These are phyloP conservation scores for Crucibulum laeve DNA, from an alignment of 768 basidiomycete species.

Conservation along the genomic window DNA sequence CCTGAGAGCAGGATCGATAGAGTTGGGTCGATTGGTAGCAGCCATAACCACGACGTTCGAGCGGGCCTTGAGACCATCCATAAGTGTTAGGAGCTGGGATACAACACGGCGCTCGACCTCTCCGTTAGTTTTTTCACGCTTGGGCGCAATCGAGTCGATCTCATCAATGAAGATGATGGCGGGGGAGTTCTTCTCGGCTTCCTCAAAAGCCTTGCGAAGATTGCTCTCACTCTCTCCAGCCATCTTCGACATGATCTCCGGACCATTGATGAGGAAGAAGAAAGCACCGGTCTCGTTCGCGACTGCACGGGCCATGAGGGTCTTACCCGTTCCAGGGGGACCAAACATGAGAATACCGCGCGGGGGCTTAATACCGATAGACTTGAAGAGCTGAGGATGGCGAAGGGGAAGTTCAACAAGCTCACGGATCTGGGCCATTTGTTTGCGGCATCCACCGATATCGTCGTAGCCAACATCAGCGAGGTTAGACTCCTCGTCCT, in stretches of 20 bases:
- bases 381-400: slow-evolving; percentile 99
- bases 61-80: slow-evolving; percentile 98
- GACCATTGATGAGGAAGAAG: slow-evolving; percentile 99
- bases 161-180: slow-evolving; percentile 99
- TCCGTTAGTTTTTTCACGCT: slow-evolving; percentile 99
- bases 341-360: slow-evolving; percentile 99
- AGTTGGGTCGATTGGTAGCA: slow-evolving; percentile 97
- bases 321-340: slow-evolving; percentile 99
- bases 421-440: slow-evolving; percentile 99
- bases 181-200: slow-evolving; percentile 99
- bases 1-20: slow-evolving; percentile 96
- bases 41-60: slow-evolving; percentile 99
- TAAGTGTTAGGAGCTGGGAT: slow-evolving; percentile 95
- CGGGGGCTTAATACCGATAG: slow-evolving; percentile 99
- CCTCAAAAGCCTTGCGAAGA: slow-evolving; percentile 96
- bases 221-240: slow-evolving; percentile 98
- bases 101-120: slow-evolving; percentile 99
- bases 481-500: slow-evolving; percentile 96
- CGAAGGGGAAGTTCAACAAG: slow-evolving; percentile 96
- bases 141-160: slow-evolving; percentile 98
- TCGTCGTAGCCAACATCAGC: slow-evolving; percentile 98
- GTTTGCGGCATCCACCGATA: slow-evolving; percentile 98
- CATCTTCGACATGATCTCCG: slow-evolving; percentile 99
- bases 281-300: slow-evolving; percentile 99
- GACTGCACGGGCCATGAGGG: slow-evolving; percentile 98